Base-by-base conservation (phyloP, 257 asterid genomes). In the Leptodermis oblonga region DNA sequence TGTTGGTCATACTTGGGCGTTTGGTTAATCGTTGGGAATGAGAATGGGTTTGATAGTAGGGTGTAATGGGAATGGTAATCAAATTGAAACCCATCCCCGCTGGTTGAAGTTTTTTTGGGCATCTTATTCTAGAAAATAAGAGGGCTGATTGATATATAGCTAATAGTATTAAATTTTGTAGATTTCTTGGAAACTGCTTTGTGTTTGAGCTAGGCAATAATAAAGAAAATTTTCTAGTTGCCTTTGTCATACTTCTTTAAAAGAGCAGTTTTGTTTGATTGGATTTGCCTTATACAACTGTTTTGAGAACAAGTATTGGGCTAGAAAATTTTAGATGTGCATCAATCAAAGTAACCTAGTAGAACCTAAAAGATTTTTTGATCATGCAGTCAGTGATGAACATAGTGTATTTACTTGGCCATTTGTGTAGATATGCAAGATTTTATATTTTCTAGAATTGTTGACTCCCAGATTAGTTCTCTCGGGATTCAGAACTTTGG, bases 281-380 rank as follows among this genome's bases (percentile, higher is more conserved):
- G 37, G 48, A 33, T 31, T 60, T 59, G n/a, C 59, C 26, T 28
- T 14, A 70, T 12, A 46, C 30, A 30, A 46, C 30, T 13, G 49
- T 46, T 53, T 0, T 45, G 68, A 33, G 28, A 23, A 48, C 42
- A 59, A n/a, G 13, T 23, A 12, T 9, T 30, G 39, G 8, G 26
- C 13, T n/a, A 45, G 9, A 31, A 45, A 61, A 33, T 60, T 70
- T 70, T 28, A 31, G 20, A 43, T 46, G 52, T 70, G 69, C 68
- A n/a, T 31, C 36, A 1, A 33, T n/a, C 36, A 4, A 2, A 70
- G 37, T 34, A 42, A 30, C 33, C 14, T 26, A 62, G 34, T 28
- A 56, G 62, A 42, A 58, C 31, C 30, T 70, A 20, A 60, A 9
- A 42, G 23, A 31, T 25, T 43, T 69, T 30, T 43, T 18, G 25